Evolutionary conservation across 768 basidiomycete species (phyloP).

Genomic region (Boletus pseudopeckii): DNA sequence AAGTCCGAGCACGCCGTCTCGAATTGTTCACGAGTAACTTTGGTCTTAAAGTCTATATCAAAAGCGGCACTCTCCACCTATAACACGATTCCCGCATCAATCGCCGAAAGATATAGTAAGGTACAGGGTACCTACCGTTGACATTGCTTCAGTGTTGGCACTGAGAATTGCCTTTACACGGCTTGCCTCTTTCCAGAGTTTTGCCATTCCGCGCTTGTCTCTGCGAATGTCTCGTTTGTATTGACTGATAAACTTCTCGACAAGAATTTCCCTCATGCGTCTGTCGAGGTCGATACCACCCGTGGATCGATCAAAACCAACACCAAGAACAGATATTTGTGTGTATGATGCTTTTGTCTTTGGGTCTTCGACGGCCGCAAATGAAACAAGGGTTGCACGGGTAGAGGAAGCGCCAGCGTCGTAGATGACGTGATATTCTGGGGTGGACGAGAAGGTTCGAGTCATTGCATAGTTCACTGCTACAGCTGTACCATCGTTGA

Average conservation of each 20-base stretch:
- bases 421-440: constrained; percentile 87
- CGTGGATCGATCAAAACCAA: constrained; percentile 72
- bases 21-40: constrained; percentile 74
- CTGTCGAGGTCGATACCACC: constrained; percentile 87
- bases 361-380: constrained; percentile 46
- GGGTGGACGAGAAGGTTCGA: constrained; percentile 65
- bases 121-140: constrained; percentile 50
- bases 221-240: constrained; percentile 62
- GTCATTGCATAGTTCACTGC: constrained; percentile 99
- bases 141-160: constrained; percentile 79
- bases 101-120: not conserved
- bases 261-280: constrained; percentile 75
- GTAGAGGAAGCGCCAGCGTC: constrained; percentile 89
- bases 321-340: constrained; percentile 72
- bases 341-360: constrained; percentile 57
- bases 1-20: constrained; percentile 72
- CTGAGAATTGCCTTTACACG: constrained; percentile 90
- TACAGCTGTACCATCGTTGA: constrained; percentile 93
- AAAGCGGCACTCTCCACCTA: constrained; percentile 86
- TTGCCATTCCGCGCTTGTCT: constrained; percentile 85
- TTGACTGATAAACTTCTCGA: constrained; percentile 70
- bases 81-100: constrained; percentile 2
- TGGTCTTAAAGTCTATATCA: constrained; percentile 86
- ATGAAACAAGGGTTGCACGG: constrained; percentile 72
- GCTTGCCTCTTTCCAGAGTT: constrained; percentile 90